Base-by-base conservation (phyloP, 352 stramenopile species). In the Peronospora destructor region DNA sequence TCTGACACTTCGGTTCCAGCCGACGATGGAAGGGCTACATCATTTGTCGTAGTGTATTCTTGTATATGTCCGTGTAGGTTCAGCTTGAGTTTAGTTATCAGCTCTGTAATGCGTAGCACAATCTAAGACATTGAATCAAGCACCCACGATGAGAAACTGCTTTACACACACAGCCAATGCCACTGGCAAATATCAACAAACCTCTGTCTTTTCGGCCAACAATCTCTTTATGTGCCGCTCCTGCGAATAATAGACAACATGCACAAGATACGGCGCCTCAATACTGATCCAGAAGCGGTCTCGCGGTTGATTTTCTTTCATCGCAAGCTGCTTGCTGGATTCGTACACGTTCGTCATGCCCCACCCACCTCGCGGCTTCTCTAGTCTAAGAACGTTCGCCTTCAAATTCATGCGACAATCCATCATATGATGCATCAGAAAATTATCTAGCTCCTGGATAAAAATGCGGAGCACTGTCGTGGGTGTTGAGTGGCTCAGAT, bases 191-290 rank as follows among this genome's bases (percentile, higher is more conserved):
- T 17, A 21, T 19, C 13, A 34, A 52, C 59, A 23, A 44, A 84
- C 79, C 73, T 85, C 70, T 7, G 80, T 91, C 29, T 88, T 88
- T 42, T 91, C 80, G 0, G 53, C 56, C 57, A 86, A 68, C 14
- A 88, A 47, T 29, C 30, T 46, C 26, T 79, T 87, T 23, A 85
- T 68, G 29, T 85, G 72, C 4, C 73, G 71, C 53, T 87, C 61
- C 21, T 85, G 76, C 12, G 74, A 84, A 61, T 85, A 85, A 45
- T 87, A 91, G 6, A 86, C 74, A 23, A 88, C 59, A 40, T 88
- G 64, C n/a, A 91, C 56, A 8, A 83, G 59, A 36, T 84, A 88
- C 6, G 80, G 66, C 3, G 74, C 71, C 33, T 78, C 61, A 25
- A 91, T 69, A 32, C 61, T 83, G 52, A 91, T 87, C 77, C 77